phyloP scores from a whole-genome alignment of 2,329 filamentous ascomycete species.

The Trichoderma simmonsii region DNA sequence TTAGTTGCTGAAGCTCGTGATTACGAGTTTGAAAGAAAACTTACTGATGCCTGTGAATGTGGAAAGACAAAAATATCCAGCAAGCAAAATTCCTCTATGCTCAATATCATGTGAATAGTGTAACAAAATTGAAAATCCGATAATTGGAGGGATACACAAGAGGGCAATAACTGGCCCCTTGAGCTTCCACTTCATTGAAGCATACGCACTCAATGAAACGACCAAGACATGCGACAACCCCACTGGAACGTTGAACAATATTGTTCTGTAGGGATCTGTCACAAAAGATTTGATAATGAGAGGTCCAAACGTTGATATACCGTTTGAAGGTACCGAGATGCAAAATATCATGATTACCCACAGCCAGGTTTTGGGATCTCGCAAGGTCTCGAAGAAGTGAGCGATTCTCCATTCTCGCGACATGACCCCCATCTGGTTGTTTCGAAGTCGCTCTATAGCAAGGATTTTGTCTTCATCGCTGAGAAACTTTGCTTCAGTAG shows the following conservation, averaged over 20 bases:
- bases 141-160: slow-evolving; percentile 55
- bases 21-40: slow-evolving; percentile 29
- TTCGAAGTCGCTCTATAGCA: slow-evolving; percentile 51
- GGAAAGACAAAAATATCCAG: slow-evolving; percentile 57
- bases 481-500: slow-evolving; percentile 50
- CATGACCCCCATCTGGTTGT: slow-evolving; percentile 54
- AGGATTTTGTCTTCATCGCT: slow-evolving; percentile 49
- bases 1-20: slow-evolving; percentile 18
- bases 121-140: slow-evolving; percentile 54
- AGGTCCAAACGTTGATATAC: slow-evolving; percentile 56
- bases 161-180: slow-evolving; percentile 55
- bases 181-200: slow-evolving; percentile 52
- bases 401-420: slow-evolving; percentile 50
- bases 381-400: slow-evolving; percentile 51
- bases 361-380: slow-evolving; percentile 59
- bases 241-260: slow-evolving; percentile 60
- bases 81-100: slow-evolving; percentile 49
- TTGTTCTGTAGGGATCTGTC: slow-evolving; percentile 53
- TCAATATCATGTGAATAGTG: slow-evolving; percentile 43
- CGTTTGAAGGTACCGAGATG: slow-evolving; percentile 56
- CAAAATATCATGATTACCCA: slow-evolving; percentile 55
- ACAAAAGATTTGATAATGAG: slow-evolving; percentile 60
- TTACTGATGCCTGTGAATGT: slow-evolving; percentile 49
- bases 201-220: slow-evolving; percentile 54
- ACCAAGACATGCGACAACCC: slow-evolving; percentile 58